Evolutionary conservation across 768 basidiomycete genomes (phyloP), one percentile per base, ranked within the genome.

Genomic region (Collybia mongolica): DNA sequence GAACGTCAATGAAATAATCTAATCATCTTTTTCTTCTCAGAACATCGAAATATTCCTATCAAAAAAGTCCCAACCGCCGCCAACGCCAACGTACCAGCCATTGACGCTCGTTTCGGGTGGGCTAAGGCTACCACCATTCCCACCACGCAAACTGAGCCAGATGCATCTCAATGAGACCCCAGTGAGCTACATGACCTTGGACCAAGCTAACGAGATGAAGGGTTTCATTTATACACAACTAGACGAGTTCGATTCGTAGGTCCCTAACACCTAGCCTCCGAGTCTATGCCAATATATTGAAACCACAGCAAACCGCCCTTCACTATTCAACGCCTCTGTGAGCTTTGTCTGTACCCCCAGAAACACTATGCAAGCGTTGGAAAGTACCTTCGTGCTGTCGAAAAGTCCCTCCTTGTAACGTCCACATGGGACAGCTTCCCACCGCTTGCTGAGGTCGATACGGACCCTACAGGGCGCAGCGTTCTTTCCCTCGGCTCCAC

Each of bases 251-350:
- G 88, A 91, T 38, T 77, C 77, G 91, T 91, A 58, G 42, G 82
- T 74, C 2, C 11, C 14, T 9, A 32, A 32, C 14, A 32, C 44
- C 14, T 15, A 42, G 43, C 32, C 11, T 41, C 44, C 35, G 24
- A 37, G 4, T 17, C 24, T 18, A 19, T 44, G 39, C 41, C 49
- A 45, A 24, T 57, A 6, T 17, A 51, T 23, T 47, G 44, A 32
- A 53, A 9, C 8, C 29, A 23, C 48, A 71, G 83, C 15, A 77
- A 77, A 44, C 78, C 88, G 0, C 93, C 93, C 2, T 96, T 95
- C 65, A 94, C 93, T 7, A 88, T 95, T 48, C 93, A 96, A 67
- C 84, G 93, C 39, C 72, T 94, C 11, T 90, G 89, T 63, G 93
- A 95, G 62, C 82, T 96, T 20, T 83, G 85, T 55, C 57, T 88